Base-by-base conservation (phyloP, 2,329 filamentous ascomycete species). In the Penicillium janthinellum region DNA sequence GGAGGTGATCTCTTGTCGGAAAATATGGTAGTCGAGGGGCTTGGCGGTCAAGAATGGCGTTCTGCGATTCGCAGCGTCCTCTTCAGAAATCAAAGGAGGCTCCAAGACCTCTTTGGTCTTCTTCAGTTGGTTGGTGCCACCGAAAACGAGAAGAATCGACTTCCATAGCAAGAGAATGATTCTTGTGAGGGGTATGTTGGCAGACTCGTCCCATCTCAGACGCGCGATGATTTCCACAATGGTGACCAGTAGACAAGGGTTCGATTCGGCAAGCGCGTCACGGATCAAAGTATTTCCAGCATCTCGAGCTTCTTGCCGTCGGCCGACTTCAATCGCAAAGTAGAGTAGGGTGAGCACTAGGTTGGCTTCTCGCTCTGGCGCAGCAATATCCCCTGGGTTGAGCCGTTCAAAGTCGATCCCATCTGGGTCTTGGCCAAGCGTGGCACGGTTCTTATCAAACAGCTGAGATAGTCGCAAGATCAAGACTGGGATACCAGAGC, bases 1-100 rank as follows among this genome's bases (percentile, higher is more conserved):
- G 2, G 94, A 97, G 15, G 90, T 96, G 59, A 99, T 94, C 74
- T 99, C 95, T 74, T 97, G 94, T 38, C 95, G 89, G 72, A 99
- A 99, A 22, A 93, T 84, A 73, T 99, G 94, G 72, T 99, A 99
- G 71, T 99, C 95, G 11, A 99, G 80, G 4, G 95, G 95, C 1
- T 94, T 97, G 4, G 95, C 94, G 1, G 91, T 96, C 61, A 99
- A 94, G 47, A 90, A 82, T n/a, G 88, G 88, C 66, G 90, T 89
- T 53, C 87, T 85, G 67, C 88, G 87, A 42, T 75, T 78, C 62
- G 81, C 78, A 68, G 68, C 61, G 45, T 72, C 68, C 22, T 70
- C 65, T 48, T 71, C 67, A 17, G 66, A 59, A 65, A 92, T 88
- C 54, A 84, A 84, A 35, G 70, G 64, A 11, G 79, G 79, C 56